These are phyloP conservation scores for Musa schizocarpa DNA, from an alignment of 176 grass and related monocot species.

Conservation along the genomic window DNA sequence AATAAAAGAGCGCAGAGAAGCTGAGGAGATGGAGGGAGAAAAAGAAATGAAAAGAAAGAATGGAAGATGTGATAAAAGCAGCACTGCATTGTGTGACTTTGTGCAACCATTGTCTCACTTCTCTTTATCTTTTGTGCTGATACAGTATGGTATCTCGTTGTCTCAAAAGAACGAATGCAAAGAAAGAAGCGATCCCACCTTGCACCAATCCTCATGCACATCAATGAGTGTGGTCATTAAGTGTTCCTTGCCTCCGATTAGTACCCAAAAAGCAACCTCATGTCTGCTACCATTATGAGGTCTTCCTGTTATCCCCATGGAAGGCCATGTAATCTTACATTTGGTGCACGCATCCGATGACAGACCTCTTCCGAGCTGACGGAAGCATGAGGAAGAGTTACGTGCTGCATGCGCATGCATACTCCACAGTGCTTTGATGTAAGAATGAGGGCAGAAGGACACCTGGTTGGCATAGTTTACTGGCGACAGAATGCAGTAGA, in stretches of 20 bases:
- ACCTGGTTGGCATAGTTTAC: constrained; percentile 1
- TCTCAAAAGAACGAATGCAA: constrained; percentile 4
- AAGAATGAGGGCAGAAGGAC: neutral
- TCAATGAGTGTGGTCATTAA: neutral
- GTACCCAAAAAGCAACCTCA: neutral
- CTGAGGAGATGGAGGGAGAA: neutral
- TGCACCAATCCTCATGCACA: constrained; percentile 1
- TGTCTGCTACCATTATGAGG: neutral
- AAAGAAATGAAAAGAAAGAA: constrained; percentile 5
- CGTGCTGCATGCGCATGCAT: neutral
- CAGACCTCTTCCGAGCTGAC: neutral
- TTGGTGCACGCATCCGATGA: too few relatives aligned
- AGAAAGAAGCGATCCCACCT: neutral
- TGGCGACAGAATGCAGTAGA: neutral
- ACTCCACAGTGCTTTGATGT: neutral
- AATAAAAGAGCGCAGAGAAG: neutral
- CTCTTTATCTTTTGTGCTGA: constrained; percentile 5
- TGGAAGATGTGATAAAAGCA: constrained; percentile 13
- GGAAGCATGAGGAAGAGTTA: neutral
- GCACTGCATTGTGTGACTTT: neutral
- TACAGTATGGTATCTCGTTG: neutral
- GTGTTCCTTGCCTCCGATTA: neutral
- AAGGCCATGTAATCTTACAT: neutral
- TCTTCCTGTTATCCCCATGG: neutral
- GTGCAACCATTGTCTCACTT: constrained; percentile 1